Conservation (phyloP, 2,329 filamentous ascomycete species). For the Monosporascus sp. region DNA sequence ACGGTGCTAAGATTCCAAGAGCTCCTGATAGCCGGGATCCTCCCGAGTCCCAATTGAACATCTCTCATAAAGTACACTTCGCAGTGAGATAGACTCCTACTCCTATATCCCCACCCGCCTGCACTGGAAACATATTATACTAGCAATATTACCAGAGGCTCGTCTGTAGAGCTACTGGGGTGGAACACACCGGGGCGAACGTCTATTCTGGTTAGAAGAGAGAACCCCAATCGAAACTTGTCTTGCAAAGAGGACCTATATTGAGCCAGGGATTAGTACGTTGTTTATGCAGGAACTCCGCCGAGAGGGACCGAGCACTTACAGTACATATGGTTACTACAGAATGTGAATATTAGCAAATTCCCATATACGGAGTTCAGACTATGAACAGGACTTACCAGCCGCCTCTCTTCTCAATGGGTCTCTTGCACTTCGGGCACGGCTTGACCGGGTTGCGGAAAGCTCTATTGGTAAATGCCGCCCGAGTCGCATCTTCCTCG, state of each 20-base stretch:
- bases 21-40: too few species aligned
- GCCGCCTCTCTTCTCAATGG: slow-evolving; percentile 35
- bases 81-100: too few species aligned
- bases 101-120: too few species aligned
- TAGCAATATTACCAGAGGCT: too few species aligned
- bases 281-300: too few species aligned
- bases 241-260: neutral
- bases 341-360: slow-evolving; percentile 13
- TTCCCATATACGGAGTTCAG: neutral
- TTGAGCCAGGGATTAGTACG: neutral
- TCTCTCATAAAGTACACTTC: too few species aligned
- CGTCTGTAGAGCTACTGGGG: too few species aligned
- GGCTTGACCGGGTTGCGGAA: slow-evolving; percentile 29
- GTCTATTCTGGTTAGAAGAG: neutral
- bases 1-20: too few species aligned
- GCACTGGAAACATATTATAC: too few species aligned
- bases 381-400: slow-evolving; percentile 28
- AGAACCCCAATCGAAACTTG: neutral
- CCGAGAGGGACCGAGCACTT: slow-evolving; percentile 14
- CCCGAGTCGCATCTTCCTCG: slow-evolving; percentile 29
- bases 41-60: too few species aligned
- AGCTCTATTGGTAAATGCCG: neutral
- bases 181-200: too few species aligned
- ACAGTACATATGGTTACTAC: slow-evolving; percentile 37
- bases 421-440: slow-evolving; percentile 31